Base-by-base conservation (phyloP, 345 rosid species). In the Triadica sebifera region DNA sequence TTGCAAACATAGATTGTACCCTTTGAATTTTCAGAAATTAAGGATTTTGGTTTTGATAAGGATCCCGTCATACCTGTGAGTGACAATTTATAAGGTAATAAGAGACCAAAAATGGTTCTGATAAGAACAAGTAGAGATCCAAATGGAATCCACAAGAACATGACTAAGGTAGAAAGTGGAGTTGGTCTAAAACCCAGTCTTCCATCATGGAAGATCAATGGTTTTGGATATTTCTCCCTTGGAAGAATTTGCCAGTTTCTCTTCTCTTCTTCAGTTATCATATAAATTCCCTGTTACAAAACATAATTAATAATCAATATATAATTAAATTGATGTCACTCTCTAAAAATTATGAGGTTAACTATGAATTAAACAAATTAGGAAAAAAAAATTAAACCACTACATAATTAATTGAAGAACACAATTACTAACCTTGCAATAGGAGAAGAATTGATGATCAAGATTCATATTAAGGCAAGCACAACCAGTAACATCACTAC, bases 141-240 rank as follows among this genome's bases (percentile, higher is more conserved):
- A 50, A 91, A 82, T 6, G 96, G 96, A 53, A 85, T 63, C 96
- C 98, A 93, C 73, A 88, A 79, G 84, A 90, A 86, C 82, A 90
- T 71, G 70, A 80, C 81, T 9, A 93, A 69, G 39, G 91, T 71
- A 69, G 86, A 75, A 24, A 69, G 17, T 25, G 83, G 86, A 37
- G 86, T 82, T 51, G 97, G 98, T 57, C 62, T 84, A n/a, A 87
- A 76, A 41, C 93, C 94, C 25, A 93, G 78, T 67, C 97, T 81
- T n/a, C 96, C 94, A 57, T 93, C 98, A 43, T 90, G 98, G 75
- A 91, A 93, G 22, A 91, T 81, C 25, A 91, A 76, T 73, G 93
- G 89, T 67, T 84, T 87, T 17, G 89, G 86, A 81, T 89, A 87
- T 45, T 71, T 81, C 12, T 77, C 74, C 61, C 79, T 77, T 19